Conservation (phyloP, 129 eudicot species). For the Arctium lappa region DNA sequence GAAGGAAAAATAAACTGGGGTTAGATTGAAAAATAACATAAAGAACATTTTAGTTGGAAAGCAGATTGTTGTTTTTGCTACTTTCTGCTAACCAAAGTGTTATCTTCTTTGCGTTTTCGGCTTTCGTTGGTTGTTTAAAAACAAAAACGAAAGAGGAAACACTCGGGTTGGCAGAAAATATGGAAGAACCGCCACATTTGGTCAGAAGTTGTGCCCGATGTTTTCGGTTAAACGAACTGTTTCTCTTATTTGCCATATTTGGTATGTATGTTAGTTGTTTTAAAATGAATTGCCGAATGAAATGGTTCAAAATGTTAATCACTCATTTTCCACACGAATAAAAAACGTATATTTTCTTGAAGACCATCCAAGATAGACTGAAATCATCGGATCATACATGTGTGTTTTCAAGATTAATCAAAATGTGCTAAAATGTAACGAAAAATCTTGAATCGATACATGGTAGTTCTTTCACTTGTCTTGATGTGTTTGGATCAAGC, state of each 20-base stretch:
- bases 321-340: background rate
- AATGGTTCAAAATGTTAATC: background rate
- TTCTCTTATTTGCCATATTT: background rate
- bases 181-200: background rate
- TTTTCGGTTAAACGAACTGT: background rate
- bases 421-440: background rate
- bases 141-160: background rate
- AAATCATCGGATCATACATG: background rate
- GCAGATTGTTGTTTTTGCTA: background rate
- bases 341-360: background rate
- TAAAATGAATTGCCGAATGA: too few relatives aligned
- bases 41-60: background rate
- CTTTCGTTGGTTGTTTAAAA: background rate
- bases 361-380: conserved; percentile 8
- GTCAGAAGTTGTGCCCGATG: background rate
- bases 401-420: background rate
- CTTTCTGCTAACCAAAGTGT: background rate
- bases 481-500: conserved; percentile 1
- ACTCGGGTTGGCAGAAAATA: background rate
- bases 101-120: background rate
- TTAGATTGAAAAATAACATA: background rate
- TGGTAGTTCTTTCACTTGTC: conserved; percentile 8
- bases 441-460: background rate
- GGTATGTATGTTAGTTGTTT: background rate
- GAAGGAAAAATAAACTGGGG: background rate